A percentile compares a stretch with the other conserved stretches of the same genome.
These are phyloP conservation scores for Eucalyptus polyanthemos DNA, from an alignment of 345 rosid species.

Conservation along the genomic window DNA sequence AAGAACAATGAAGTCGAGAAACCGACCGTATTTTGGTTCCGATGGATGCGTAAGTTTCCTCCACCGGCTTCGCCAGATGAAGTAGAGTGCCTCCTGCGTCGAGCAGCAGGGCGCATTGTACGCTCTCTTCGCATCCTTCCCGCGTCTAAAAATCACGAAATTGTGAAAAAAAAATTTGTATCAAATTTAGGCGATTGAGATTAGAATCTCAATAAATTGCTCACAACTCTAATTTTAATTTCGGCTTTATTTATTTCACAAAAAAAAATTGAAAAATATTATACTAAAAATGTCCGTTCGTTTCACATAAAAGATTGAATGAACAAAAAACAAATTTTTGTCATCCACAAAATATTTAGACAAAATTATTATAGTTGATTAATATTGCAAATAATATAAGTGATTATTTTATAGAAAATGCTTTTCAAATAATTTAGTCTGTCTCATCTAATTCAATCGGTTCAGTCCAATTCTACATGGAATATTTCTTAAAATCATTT, in stretches of 20 bases:
- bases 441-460: too few relatives aligned
- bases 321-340: too few relatives aligned
- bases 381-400: too few relatives aligned
- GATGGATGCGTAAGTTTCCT: background rate
- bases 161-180: background rate
- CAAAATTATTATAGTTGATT: too few relatives aligned
- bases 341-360: background rate
- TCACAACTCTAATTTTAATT: background rate
- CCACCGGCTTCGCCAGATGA: background rate
- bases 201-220: background rate
- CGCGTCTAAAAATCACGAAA: background rate
- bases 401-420: fast-evolving
- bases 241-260: fast-evolving
- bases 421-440: fast-evolving
- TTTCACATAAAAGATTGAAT: too few relatives aligned
- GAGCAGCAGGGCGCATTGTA: background rate
- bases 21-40: background rate
- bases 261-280: fast-evolving
- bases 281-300: fast-evolving
- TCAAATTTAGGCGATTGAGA: background rate
- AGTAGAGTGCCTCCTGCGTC: background rate
- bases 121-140: background rate
- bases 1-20: background rate
- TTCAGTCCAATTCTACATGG: fast-evolving
- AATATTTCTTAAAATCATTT: too few relatives aligned